Percentiles rank a stretch among this genome's conserved stretches.
Conservation (phyloP, 345 rosid genomes). For the Zanthoxylum bungeanum region DNA sequence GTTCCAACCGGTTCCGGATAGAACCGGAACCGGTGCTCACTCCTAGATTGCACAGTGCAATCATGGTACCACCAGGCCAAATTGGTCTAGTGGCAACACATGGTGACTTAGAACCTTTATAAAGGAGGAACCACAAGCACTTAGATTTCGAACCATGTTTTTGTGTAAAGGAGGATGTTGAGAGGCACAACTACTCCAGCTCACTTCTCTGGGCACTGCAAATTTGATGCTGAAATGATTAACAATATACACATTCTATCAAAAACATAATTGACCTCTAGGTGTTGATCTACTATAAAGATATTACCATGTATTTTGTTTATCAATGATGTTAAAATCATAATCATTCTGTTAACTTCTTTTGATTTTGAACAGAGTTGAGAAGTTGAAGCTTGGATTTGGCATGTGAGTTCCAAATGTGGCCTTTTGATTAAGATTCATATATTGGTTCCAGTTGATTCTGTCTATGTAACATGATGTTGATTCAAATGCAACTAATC, state of each 20-base stretch:
- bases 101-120: too few species aligned
- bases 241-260: not conserved
- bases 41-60: too few species aligned
- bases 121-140: too few species aligned
- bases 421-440: slow-evolving; percentile 10
- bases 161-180: too few species aligned
- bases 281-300: not conserved
- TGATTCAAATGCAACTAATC: too few species aligned
- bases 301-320: not conserved
- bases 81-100: too few species aligned
- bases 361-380: slow-evolving; percentile 44
- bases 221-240: not conserved
- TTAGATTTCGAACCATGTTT: too few species aligned
- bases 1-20: too few species aligned
- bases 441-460: not conserved
- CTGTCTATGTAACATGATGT: not conserved
- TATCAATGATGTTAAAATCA: not conserved
- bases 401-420: slow-evolving; percentile 67
- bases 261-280: not conserved
- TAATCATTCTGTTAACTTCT: not conserved
- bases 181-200: too few species aligned
- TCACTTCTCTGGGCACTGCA: too few species aligned
- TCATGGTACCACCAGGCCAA: too few species aligned
- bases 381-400: slow-evolving; percentile 62
- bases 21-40: too few species aligned